Percentiles rank a stretch among this genome's conserved stretches.
These are phyloP conservation scores for Phalaenopsis aphrodite DNA, from an alignment of 106 monocot species.

Conservation along the genomic window DNA sequence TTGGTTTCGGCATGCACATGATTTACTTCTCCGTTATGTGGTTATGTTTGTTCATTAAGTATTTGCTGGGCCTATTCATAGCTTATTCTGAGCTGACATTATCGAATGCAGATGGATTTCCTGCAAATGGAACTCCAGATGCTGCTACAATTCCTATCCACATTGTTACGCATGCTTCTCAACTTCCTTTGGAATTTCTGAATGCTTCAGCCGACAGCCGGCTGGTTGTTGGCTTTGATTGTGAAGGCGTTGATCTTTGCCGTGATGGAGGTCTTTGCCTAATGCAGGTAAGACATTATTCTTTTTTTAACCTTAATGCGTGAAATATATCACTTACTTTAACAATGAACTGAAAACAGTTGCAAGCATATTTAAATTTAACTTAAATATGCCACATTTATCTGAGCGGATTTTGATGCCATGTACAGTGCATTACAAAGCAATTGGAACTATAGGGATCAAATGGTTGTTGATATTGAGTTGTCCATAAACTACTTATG, in stretches of 20 bases:
- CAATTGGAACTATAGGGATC: not conserved
- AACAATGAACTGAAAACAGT: not conserved
- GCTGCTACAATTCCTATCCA: constrained; percentile 41
- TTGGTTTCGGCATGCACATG: not conserved
- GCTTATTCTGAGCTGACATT: not conserved
- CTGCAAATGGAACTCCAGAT: constrained; percentile 9
- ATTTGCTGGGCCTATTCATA: not conserved
- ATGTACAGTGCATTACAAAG: not conserved
- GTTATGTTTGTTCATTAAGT: not conserved
- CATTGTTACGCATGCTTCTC: constrained; percentile 58
- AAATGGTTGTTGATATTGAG: not conserved
- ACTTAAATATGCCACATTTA: not conserved
- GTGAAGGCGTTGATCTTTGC: constrained; percentile 94
- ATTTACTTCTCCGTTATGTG: not conserved
- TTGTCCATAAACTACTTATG: not conserved
- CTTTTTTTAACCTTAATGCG: not conserved
- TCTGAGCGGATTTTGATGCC: not conserved
- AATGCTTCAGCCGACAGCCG: constrained; percentile 52
- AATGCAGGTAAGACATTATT: constrained; percentile 63
- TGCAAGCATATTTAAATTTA: not conserved
- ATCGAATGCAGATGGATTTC: not conserved
- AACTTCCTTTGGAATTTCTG: constrained; percentile 83
- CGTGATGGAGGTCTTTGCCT: constrained; percentile 75
- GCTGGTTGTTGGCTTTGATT: constrained; percentile 88
- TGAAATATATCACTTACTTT: not conserved